Evolutionary conservation across 495 filamentous ascomycete genomes (phyloP).

Genomic region (Neurospora sp.): DNA sequence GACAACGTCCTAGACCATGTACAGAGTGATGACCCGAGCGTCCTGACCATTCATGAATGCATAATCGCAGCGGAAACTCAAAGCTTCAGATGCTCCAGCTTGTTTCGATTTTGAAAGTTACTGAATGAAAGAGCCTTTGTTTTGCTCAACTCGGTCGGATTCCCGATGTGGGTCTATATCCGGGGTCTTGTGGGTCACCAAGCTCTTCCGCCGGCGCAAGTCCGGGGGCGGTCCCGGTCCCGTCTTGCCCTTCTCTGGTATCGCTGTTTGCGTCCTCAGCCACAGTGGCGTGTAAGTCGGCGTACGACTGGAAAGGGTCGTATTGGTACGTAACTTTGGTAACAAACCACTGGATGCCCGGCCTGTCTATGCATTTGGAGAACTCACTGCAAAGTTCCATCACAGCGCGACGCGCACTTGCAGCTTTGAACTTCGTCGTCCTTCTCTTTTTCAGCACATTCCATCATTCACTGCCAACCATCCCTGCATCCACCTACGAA

Average conservation of each 20-base stretch:
- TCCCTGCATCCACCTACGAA: background rate
- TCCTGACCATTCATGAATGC: too few species aligned
- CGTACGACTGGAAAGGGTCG: background rate
- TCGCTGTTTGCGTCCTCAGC: background rate
- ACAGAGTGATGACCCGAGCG: too few species aligned
- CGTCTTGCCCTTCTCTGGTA: background rate
- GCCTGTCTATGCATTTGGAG: background rate
- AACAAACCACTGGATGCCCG: background rate
- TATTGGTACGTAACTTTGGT: background rate
- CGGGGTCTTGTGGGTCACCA: background rate
- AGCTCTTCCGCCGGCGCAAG: background rate
- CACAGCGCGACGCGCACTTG: background rate
- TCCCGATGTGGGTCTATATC: background rate
- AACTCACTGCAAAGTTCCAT: background rate
- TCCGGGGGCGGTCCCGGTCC: background rate
- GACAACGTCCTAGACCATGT: too few species aligned
- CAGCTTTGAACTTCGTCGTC: background rate
- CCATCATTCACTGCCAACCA: background rate
- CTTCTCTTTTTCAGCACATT: background rate
- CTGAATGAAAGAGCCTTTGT: background rate
- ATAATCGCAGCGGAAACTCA: too few species aligned
- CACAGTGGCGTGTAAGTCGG: conserved; percentile 3
- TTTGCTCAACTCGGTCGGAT: background rate
- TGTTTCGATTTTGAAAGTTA: background rate
- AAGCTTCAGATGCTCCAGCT: background rate